Percentiles rank a stretch among this genome's conserved stretches.
Conservation (phyloP, 768 basidiomycete genomes). For the Hydnomerulius pinastri region DNA sequence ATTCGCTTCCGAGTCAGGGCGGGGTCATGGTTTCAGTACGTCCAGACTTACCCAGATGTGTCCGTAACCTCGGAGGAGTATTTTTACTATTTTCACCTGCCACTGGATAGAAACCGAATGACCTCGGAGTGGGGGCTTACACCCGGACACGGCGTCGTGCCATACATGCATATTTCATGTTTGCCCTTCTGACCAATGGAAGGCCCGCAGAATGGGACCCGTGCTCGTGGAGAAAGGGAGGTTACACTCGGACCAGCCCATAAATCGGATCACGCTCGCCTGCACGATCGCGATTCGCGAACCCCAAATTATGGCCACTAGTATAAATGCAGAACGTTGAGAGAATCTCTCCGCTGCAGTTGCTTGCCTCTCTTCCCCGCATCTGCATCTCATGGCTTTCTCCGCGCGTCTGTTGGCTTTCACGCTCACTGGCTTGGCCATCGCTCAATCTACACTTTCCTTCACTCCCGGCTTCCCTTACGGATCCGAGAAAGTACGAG, state of each 20-base stretch:
- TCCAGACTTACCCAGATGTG: too few species aligned
- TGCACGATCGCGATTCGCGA: not conserved
- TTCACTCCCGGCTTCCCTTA: constrained; percentile 68
- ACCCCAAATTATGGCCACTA: not conserved
- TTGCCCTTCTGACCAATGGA: not conserved
- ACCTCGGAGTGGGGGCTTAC: not conserved
- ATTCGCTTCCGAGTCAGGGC: too few species aligned
- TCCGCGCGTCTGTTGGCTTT: constrained; percentile 13
- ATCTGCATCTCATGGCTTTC: constrained; percentile 49
- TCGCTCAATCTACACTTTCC: constrained; percentile 26
- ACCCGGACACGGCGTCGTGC: not conserved
- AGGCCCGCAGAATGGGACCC: not conserved
- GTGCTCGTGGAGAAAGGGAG: not conserved
- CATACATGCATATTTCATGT: not conserved
- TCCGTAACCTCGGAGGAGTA: too few species aligned
- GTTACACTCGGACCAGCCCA: not conserved
- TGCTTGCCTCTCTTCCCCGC: constrained; percentile 30
- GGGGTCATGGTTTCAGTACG: too few species aligned
- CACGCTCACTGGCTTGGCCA: constrained; percentile 31
- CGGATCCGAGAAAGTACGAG: constrained; percentile 71
- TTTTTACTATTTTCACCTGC: too few species aligned
- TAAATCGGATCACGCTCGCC: not conserved
- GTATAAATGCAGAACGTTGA: not conserved
- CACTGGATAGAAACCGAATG: too few species aligned
- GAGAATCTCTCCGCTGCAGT: not conserved